These are phyloP conservation scores for Pseudognaphalium luteoalbum DNA, from an alignment of 129 eudicot species.

Conservation along the genomic window DNA sequence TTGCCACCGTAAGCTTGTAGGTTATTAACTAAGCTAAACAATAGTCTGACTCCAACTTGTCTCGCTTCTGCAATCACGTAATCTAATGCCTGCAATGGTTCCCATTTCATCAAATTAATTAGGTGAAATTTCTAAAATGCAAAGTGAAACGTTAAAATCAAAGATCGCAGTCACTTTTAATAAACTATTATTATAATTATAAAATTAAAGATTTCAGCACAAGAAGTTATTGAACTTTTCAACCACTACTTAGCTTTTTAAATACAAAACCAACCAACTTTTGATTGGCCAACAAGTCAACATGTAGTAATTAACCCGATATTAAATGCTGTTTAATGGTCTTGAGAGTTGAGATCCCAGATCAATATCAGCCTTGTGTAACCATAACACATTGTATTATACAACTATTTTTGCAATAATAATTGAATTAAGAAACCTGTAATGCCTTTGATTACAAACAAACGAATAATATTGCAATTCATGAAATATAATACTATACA, in stretches of 20 bases:
- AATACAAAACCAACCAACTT: background rate
- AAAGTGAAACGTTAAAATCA: background rate
- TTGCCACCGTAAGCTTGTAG: constrained; percentile 94
- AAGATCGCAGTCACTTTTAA: background rate
- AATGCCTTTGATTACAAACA: background rate
- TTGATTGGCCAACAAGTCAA: background rate
- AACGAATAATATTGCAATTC: background rate
- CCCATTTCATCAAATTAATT: background rate
- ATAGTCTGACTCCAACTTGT: constrained; percentile 62
- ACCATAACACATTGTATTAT: background rate
- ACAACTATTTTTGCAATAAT: background rate
- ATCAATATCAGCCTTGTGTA: background rate
- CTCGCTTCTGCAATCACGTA: constrained; percentile 89
- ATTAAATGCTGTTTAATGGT: background rate
- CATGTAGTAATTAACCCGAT: background rate
- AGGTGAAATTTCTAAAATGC: background rate
- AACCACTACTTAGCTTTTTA: background rate
- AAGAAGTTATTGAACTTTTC: background rate
- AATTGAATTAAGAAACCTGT: background rate
- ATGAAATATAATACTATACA: background rate
- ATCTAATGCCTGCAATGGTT: constrained; percentile 65
- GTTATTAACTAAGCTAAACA: constrained; percentile 83
- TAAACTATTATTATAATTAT: no score
- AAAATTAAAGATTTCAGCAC: background rate
- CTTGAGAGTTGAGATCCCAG: background rate